These are phyloP conservation scores for Forsythia viridissima DNA, from an alignment of 257 asterid genomes.

Conservation along the genomic window DNA sequence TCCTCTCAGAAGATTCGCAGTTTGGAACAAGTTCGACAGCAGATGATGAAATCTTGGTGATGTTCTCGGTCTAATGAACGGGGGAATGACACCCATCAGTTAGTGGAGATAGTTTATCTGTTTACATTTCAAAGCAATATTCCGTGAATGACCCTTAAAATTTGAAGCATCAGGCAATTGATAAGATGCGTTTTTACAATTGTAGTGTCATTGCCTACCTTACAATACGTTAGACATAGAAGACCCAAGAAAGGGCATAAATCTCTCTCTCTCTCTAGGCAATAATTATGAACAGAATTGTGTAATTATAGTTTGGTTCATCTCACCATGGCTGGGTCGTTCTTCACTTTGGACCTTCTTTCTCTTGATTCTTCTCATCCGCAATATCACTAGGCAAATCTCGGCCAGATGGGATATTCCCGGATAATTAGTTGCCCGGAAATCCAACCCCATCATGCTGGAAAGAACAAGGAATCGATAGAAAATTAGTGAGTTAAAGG, in stretches of 20 bases:
- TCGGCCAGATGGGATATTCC: slow-evolving; percentile 67
- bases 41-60: not conserved
- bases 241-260: not conserved
- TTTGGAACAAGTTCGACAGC: not conserved
- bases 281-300: not conserved
- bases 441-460: slow-evolving; percentile 58
- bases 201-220: not conserved
- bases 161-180: not conserved
- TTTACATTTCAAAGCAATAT: not conserved
- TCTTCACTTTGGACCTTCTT: slow-evolving; percentile 17
- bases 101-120: not conserved
- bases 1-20: not conserved
- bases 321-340: not conserved
- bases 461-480: slow-evolving; percentile 22
- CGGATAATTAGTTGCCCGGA: slow-evolving; percentile 57
- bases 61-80: not conserved
- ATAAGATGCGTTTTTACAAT: not conserved
- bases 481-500: not conserved
- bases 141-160: not conserved
- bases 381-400: slow-evolving; percentile 53
- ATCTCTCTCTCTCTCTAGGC: not conserved
- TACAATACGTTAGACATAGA: too few relatives aligned
- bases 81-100: too few relatives aligned
- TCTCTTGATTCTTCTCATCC: slow-evolving; percentile 43
- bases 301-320: not conserved